Evolutionary conservation across 768 basidiomycete genomes (phyloP).

Genomic region (Rhodotorula babjevae): DNA sequence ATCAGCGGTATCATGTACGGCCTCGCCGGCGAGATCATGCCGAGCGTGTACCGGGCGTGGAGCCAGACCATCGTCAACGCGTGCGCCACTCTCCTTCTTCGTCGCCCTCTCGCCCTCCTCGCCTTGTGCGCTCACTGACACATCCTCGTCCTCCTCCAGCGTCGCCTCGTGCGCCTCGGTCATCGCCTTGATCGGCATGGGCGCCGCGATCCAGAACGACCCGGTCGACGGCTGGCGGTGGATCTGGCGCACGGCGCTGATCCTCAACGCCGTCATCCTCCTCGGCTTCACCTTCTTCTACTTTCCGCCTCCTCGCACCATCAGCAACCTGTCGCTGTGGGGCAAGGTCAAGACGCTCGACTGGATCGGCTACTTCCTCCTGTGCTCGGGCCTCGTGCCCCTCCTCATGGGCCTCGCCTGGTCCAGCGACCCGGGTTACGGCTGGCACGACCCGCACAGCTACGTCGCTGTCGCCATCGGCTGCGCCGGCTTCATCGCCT

Average conservation of each 20-base stretch:
- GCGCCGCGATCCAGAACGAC: not conserved
- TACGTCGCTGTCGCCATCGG: slow-evolving; percentile 15
- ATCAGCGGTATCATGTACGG: slow-evolving; percentile 12
- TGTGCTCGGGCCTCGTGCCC: slow-evolving; percentile 6
- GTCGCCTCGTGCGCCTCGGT: not conserved
- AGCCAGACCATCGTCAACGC: slow-evolving; percentile 1
- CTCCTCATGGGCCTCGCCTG: slow-evolving; percentile 19
- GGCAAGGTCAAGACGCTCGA: slow-evolving; percentile 8
- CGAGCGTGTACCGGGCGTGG: slow-evolving; percentile 2
- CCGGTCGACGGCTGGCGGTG: slow-evolving; percentile 16
- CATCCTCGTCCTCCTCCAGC: not conserved
- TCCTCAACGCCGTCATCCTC: slow-evolving; percentile 6
- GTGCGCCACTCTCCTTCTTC: not conserved
- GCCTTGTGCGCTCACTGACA: too few species aligned
- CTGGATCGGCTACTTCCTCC: slow-evolving; percentile 22
- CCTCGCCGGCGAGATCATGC: slow-evolving; percentile 4
- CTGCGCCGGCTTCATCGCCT: not conserved
- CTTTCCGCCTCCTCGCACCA: slow-evolving; percentile 14
- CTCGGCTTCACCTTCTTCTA: slow-evolving; percentile 5
- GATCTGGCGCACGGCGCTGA: not conserved
- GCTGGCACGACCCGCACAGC: slow-evolving; percentile 10
- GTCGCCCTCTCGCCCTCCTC: too few species aligned
- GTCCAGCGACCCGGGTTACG: not conserved
- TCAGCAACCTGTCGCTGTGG: not conserved
- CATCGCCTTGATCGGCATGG: slow-evolving; percentile 3